Percentiles rank a stretch among this genome's conserved stretches.
Evolutionary conservation across 2,329 filamentous ascomycete species (phyloP).

Genomic region (Penicillium sp.): DNA sequence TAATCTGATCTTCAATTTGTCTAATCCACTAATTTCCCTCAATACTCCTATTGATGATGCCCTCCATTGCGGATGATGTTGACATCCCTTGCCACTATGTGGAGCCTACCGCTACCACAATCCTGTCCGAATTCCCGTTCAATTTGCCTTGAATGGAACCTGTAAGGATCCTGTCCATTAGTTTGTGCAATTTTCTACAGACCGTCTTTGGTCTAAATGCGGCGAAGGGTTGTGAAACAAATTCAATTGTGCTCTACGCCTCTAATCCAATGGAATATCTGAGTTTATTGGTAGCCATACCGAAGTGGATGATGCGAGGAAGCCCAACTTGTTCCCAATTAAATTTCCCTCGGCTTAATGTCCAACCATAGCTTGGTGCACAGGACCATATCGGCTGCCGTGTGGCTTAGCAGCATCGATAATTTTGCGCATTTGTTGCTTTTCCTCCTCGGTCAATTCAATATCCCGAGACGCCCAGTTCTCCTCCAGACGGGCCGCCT

Average conservation of each 20-base stretch:
- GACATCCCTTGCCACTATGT: not conserved
- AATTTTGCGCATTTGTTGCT: constrained; percentile 41
- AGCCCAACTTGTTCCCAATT: no score
- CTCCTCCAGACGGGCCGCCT: constrained; percentile 40
- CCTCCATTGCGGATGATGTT: not conserved
- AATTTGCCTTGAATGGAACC: not conserved
- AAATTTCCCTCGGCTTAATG: constrained; percentile 10
- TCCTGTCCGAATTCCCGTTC: not conserved
- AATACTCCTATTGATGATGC: not conserved
- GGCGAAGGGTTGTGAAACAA: not conserved
- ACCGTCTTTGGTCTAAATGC: not conserved
- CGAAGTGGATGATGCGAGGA: not conserved
- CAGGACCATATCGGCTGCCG: constrained; percentile 37
- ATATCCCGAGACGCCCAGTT: constrained; percentile 43
- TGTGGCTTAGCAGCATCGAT: constrained; percentile 41
- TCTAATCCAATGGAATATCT: not conserved
- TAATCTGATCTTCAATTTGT: not conserved
- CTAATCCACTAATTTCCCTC: not conserved
- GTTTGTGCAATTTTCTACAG: not conserved
- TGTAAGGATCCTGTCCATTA: not conserved
- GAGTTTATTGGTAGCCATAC: not conserved
- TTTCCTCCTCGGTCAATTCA: constrained; percentile 41
- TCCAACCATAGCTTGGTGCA: constrained; percentile 28
- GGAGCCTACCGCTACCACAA: not conserved
- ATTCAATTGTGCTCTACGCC: not conserved